Evolutionary conservation across 441 rosid species (phyloP), one percentile per base, ranked within the genome.

Genomic region (Omphalea diandra): DNA sequence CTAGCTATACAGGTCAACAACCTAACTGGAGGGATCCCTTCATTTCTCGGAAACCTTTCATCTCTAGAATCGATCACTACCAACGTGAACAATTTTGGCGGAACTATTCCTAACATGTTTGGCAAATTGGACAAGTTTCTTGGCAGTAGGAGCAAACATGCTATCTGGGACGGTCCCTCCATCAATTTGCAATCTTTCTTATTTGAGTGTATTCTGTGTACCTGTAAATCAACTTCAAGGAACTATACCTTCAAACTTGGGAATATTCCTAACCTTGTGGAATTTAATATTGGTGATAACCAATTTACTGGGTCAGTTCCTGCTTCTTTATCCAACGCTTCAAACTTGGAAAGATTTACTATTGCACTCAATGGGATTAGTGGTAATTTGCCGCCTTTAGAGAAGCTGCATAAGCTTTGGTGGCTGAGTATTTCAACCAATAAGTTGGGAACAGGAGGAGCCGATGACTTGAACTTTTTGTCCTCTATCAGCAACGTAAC

Each of bases 381-480:
- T 6, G 68, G 63, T 12, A 20, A 2, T 3, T 4, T 71, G 55
- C 75, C 75, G 40, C 63, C 63, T 3, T 27, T 54, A 56, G 69
- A 63, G 22, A 71, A 41, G 63, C 11, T 71, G 61, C 54, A 52
- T 24, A 63, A 43, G 15, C 56, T 71, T 43, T 53, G 68, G 63
- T 63, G 63, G 63, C 40, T 71, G 18, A 71, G 75, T 15, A 54
- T 71, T 32, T 63, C 69, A 5, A n/a, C 22, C n/a, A 71, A 71
- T 26, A 7, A 40, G 5, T 63, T 71, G 18, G 75, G 69, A 63
- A 71, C 43, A 7, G 63, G 69, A 20, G 4, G 1, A 54, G 22
- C 27, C 7, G 55, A 64, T 53, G 73, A 69, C 57, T 22, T 71
- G 32, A 47, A n/a, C 22, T 71, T 71, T 8, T 31, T 71, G 29